Conservation (phyloP, 345 rosid genomes). For the Eucalyptus fibrosa region DNA sequence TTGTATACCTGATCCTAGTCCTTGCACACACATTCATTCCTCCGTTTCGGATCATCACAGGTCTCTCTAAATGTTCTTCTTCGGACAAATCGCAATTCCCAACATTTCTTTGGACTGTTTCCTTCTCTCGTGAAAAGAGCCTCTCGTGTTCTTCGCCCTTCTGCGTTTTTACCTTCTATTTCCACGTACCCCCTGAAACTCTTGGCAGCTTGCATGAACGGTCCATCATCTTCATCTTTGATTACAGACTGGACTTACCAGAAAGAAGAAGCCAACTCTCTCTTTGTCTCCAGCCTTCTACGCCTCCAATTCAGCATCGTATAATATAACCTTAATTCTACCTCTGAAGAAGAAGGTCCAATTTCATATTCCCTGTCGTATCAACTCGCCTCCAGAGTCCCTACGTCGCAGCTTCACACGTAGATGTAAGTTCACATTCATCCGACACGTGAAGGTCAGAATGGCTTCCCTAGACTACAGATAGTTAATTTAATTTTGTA, state of each 20-base stretch:
- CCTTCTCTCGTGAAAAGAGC: neutral
- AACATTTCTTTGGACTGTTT: neutral
- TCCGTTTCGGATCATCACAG: neutral
- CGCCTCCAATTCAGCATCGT: neutral
- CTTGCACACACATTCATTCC: neutral
- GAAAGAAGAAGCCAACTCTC: neutral
- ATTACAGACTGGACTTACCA: neutral
- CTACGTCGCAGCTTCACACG: neutral
- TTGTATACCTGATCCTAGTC: neutral
- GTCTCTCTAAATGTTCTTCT: neutral
- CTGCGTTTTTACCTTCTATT: neutral
- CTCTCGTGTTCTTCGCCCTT: neutral
- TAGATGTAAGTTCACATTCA: neutral
- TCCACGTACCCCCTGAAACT: neutral
- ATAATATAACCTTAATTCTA: neutral
- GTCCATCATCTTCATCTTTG: neutral
- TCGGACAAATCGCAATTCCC: neutral
- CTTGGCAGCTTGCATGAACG: neutral
- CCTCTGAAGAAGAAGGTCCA: neutral
- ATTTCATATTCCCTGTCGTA: neutral
- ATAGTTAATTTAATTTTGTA: neutral
- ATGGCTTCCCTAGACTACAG: neutral
- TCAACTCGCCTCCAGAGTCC: neutral
- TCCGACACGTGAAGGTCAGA: neutral
- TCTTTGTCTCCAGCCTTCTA: neutral